Percentiles rank a stretch among this genome's conserved stretches.
Evolutionary conservation across 2,329 filamentous ascomycete genomes (phyloP).

Genomic region (Seiridium cupressi): DNA sequence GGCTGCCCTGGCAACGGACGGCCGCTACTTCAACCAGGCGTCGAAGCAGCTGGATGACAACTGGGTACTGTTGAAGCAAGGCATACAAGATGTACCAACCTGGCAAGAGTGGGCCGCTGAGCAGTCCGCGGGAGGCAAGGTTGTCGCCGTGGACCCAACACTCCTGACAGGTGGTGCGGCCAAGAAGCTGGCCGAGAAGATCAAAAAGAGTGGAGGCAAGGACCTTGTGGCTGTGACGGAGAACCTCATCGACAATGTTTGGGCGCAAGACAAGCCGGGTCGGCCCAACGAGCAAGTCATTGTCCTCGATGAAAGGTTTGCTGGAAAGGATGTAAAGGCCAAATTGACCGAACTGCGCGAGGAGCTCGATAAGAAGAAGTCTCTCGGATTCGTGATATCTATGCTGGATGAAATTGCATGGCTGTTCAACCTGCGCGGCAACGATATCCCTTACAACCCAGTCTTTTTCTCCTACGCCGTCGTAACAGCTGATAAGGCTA

Average conservation of each 20-base stretch:
- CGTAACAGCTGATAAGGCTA: slow-evolving; percentile 73
- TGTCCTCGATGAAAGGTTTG: slow-evolving; percentile 68
- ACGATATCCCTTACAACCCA: slow-evolving; percentile 94
- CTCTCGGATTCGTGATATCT: slow-evolving; percentile 82
- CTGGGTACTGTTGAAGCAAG: slow-evolving; percentile 90
- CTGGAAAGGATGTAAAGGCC: slow-evolving; percentile 77
- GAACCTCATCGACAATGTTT: slow-evolving; percentile 90
- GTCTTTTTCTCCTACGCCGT: slow-evolving; percentile 98
- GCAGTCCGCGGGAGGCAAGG: slow-evolving; percentile 81
- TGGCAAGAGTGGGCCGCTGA: slow-evolving; percentile 97
- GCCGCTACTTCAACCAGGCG: slow-evolving; percentile 97
- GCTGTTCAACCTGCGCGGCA: slow-evolving; percentile 96
- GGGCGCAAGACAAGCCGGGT: slow-evolving; percentile 71
- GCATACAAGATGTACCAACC: slow-evolving; percentile 88
- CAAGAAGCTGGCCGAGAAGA: slow-evolving; percentile 76
- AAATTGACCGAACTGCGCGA: slow-evolving; percentile 88
- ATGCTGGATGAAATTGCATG: slow-evolving; percentile 97
- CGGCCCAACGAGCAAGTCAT: slow-evolving; percentile 75
- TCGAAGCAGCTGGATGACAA: slow-evolving; percentile 86
- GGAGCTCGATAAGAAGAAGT: slow-evolving; percentile 87
- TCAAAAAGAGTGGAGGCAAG: slow-evolving; percentile 80
- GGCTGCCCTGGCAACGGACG: slow-evolving; percentile 89
- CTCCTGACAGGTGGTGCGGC: slow-evolving; percentile 68
- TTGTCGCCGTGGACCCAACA: slow-evolving; percentile 86
- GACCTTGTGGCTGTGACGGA: slow-evolving; percentile 72